phyloP scores from a whole-genome alignment of 2,329 filamentous ascomycete species.

The Pyricularia sp. region DNA sequence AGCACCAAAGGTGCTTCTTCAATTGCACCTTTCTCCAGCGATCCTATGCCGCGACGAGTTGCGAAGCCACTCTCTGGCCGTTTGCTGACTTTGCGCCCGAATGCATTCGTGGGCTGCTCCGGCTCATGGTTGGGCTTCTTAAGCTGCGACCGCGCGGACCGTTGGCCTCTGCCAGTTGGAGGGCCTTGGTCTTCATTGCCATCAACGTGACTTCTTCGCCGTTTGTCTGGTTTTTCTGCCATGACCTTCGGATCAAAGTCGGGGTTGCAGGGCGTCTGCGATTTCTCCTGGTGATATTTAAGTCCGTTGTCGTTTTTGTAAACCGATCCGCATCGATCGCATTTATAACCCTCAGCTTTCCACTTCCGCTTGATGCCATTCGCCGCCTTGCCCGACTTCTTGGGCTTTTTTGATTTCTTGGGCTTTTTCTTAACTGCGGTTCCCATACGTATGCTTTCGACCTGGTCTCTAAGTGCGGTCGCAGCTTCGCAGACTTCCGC shows the following conservation, averaged over 20 bases:
- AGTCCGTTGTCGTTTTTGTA: conserved; percentile 48
- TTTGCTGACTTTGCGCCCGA: neutral
- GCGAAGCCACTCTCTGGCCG: neutral
- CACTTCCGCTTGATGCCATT: neutral
- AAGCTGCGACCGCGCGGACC: neutral
- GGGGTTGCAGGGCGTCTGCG: conserved; percentile 40
- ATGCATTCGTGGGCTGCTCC: neutral
- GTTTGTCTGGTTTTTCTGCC: neutral
- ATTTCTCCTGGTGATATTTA: conserved; percentile 45
- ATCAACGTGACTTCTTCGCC: neutral
- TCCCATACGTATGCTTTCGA: neutral
- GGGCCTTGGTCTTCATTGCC: neutral
- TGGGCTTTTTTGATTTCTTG: neutral
- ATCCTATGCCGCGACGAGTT: neutral
- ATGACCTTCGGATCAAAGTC: conserved; percentile 20
- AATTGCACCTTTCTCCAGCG: neutral
- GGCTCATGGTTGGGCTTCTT: neutral
- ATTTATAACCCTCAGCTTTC: conserved; percentile 24
- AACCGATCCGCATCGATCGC: conserved; percentile 36
- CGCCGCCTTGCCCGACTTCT: neutral
- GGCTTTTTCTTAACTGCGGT: neutral
- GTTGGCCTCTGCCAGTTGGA: neutral
- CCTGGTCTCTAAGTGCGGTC: conserved; percentile 6
- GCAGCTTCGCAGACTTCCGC: conserved; percentile 7
- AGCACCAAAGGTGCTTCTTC: neutral